phyloP scores from a whole-genome alignment of 1,139 yeast genomes.

The Yueomyces sp. region DNA sequence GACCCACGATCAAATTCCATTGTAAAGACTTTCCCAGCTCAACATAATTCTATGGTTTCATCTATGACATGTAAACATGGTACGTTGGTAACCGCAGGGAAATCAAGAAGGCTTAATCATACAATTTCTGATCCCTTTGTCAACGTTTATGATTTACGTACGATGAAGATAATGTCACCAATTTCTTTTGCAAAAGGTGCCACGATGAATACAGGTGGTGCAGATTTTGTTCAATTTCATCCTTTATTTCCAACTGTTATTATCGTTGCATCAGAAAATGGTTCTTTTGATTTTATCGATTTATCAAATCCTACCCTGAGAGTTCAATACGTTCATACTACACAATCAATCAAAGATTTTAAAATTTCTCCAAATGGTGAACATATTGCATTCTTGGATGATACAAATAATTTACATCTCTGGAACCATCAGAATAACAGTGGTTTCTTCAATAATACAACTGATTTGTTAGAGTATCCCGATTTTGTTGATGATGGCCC shows the following conservation, averaged over 20 bases:
- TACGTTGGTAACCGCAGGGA: constrained; percentile 74
- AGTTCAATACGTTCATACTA: constrained; percentile 48
- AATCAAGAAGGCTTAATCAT: constrained; percentile 44
- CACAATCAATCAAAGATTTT: constrained; percentile 41
- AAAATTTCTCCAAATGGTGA: constrained; percentile 77
- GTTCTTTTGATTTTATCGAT: constrained; percentile 80
- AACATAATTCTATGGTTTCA: constrained; percentile 66
- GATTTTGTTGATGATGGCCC: constrained; percentile 24
- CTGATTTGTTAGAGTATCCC: constrained; percentile 26
- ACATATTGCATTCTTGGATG: constrained; percentile 57
- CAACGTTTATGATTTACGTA: constrained; percentile 67
- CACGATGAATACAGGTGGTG: constrained; percentile 56
- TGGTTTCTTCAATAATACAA: constrained; percentile 26
- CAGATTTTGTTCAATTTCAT: constrained; percentile 71
- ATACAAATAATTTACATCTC: constrained; percentile 50
- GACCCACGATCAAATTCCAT: constrained; percentile 51
- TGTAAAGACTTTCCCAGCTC: constrained; percentile 43
- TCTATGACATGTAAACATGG: constrained; percentile 71
- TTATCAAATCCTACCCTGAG: constrained; percentile 57
- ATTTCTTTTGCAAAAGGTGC: constrained; percentile 44
- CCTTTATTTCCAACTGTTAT: constrained; percentile 78
- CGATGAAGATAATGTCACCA: constrained; percentile 65
- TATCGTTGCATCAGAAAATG: constrained; percentile 59
- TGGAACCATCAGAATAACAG: constrained; percentile 36
- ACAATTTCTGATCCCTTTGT: constrained; percentile 68